Percentiles rank a stretch among this genome's conserved stretches.
Conservation (phyloP, 306 rosid species). For the Cucurbita pepo region DNA sequence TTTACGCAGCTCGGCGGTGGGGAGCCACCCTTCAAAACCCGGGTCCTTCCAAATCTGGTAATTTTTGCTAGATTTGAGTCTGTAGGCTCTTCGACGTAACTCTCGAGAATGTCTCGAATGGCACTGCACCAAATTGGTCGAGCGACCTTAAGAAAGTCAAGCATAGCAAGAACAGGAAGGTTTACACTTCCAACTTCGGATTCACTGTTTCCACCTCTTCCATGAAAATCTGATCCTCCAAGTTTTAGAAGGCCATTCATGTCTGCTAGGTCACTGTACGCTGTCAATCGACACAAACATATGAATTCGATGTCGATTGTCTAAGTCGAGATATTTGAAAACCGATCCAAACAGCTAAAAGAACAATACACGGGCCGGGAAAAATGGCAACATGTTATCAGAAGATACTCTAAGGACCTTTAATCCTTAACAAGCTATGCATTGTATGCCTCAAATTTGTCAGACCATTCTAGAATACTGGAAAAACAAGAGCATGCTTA, state of each 20-base stretch:
- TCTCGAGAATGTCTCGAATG: slow-evolving; percentile 45
- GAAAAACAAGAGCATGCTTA: background rate
- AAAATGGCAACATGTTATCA: no score
- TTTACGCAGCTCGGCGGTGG: slow-evolving; percentile 29
- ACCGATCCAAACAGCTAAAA: background rate
- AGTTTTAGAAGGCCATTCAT: slow-evolving; percentile 54
- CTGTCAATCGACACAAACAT: slow-evolving; percentile 29
- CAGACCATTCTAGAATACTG: no score
- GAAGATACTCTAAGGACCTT: no score
- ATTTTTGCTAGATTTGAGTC: slow-evolving; percentile 52
- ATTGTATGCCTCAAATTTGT: no score
- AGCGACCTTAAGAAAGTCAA: slow-evolving; percentile 65
- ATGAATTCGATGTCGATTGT: background rate
- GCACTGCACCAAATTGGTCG: slow-evolving; percentile 77
- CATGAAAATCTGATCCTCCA: slow-evolving; percentile 97
- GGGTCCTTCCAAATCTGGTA: slow-evolving; percentile 46
- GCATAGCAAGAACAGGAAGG: slow-evolving; percentile 57
- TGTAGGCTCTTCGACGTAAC: slow-evolving; percentile 65
- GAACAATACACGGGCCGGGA: background rate
- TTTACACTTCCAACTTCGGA: slow-evolving; percentile 84
- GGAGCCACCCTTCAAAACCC: slow-evolving; percentile 31
- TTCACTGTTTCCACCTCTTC: slow-evolving; percentile 68
- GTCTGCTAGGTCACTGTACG: slow-evolving; percentile 77
- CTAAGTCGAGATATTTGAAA: background rate
- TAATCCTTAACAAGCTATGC: no score